Base-by-base conservation (phyloP, 257 asterid genomes). In the Solanum pinnatisectum region DNA sequence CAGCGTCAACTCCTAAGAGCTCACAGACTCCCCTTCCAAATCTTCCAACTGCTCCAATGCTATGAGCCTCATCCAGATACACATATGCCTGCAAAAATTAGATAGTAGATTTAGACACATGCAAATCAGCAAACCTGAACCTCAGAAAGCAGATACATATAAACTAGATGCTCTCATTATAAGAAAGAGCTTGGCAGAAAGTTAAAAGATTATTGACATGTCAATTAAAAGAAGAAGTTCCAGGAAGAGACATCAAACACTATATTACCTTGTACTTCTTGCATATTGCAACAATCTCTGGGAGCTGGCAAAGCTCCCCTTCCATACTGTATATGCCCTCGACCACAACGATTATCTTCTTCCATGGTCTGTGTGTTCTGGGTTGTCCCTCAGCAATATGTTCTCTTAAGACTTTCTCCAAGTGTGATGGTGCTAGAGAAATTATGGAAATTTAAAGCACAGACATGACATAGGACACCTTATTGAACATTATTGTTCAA, bases 311-410 rank as follows among this genome's bases (percentile, higher is more conserved):
- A 65, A 97, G 93, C 90, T 97, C 99, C 84, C 99, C 99, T 89
- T 97, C 99, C 99, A 97, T 96, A 90, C 99, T 96, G 90, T 97
- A 96, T 87, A 96, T 97, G 67, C 99, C 99, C 92, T 96, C 99
- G 92, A 97, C 99, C 91, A 95, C 93, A 81, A 97, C 98, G 70
- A 95, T 91, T 79, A 94, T 95, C 92, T 97, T 96, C 87, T 96
- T 96, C 99, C 99, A 97, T 73, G 99, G 98, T 87, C 98, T 93
- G 91, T 96, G 98, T 44, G 98, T 96, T 91, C 99, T 92, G 37
- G 99, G 98, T 91, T 95, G 99, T 68, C 99, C 99, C 33, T 95
- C 98, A 86, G 98, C 95, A 88, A 96, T 96, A 86, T 94, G 98
- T 86, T 94, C 99, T 91, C 95, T 92, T 83, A 96, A 91, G 87